Conservation (phyloP, 208 protist species). For the Borovskyia barvae region DNA sequence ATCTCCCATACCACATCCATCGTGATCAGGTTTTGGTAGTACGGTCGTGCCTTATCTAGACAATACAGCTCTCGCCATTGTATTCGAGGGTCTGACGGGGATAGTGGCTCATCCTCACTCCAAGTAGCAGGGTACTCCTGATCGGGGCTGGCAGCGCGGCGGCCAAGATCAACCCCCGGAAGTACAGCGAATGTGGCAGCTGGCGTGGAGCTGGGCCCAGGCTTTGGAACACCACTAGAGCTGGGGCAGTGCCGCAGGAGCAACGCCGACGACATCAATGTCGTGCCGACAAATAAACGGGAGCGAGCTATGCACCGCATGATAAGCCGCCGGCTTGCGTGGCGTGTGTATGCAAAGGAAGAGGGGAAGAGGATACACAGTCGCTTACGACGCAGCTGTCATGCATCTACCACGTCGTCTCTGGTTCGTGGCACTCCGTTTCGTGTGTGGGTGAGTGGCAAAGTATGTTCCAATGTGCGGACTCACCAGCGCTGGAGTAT, state of each 20-base stretch:
- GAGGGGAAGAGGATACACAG: too few relatives aligned
- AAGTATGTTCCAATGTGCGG: too few relatives aligned
- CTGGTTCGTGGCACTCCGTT: too few relatives aligned
- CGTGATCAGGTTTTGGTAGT: constrained; percentile 77
- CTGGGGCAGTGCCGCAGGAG: constrained; percentile 4
- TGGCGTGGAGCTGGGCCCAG: background rate
- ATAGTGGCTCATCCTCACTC: constrained; percentile 36
- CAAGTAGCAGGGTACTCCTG: constrained; percentile 57
- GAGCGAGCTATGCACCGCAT: constrained; percentile 10
- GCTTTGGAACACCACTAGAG: background rate
- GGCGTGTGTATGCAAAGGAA: too few relatives aligned
- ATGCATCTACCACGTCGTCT: too few relatives aligned
- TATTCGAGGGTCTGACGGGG: constrained; percentile 50
- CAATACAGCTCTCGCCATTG: constrained; percentile 77
- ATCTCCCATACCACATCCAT: constrained; percentile 59
- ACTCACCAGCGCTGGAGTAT: too few relatives aligned
- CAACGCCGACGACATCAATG: background rate
- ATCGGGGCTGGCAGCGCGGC: constrained; percentile 39
- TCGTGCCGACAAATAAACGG: background rate
- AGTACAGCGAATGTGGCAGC: constrained; percentile 15
- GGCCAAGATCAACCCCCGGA: constrained; percentile 53
- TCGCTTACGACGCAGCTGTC: too few relatives aligned
- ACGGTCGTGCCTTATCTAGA: constrained; percentile 52
- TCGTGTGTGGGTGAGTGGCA: too few relatives aligned
- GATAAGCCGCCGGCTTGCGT: too few relatives aligned